phyloP scores from a whole-genome alignment of 805 yeast species.

The Yamadazyma insecticola region DNA sequence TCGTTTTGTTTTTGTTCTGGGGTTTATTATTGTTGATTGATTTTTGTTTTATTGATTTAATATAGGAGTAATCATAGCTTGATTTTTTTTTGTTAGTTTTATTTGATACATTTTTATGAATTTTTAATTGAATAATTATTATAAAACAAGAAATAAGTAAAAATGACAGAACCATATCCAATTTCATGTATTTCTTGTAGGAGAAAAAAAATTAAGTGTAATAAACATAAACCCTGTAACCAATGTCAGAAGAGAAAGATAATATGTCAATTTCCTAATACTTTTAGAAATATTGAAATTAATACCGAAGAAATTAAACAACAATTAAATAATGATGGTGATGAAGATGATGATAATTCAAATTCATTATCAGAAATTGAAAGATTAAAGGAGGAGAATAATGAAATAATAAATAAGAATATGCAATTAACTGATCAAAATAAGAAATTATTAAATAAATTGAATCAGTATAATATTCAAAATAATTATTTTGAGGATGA shows the following conservation, averaged over 20 bases:
- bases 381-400: slow-evolving; percentile 16
- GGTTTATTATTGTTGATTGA: no score
- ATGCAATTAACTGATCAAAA: slow-evolving; percentile 13
- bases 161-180: slow-evolving; percentile 20
- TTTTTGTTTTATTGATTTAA: no score
- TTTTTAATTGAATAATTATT: no score
- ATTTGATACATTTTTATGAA: no score
- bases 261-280: slow-evolving; percentile 43
- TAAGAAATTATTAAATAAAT: slow-evolving; percentile 7
- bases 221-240: slow-evolving; percentile 35
- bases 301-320: slow-evolving; percentile 10
- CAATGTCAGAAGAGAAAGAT: slow-evolving; percentile 34
- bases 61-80: no score
- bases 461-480: slow-evolving; percentile 5
- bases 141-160: no score
- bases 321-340: not conserved
- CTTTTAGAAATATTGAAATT: slow-evolving; percentile 40
- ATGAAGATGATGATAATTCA: slow-evolving; percentile 1
- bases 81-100: no score
- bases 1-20: no score
- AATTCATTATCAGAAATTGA: slow-evolving; percentile 11
- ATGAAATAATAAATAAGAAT: slow-evolving; percentile 15
- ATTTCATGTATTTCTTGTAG: slow-evolving; percentile 35
- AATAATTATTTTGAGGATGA: slow-evolving; percentile 1
- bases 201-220: slow-evolving; percentile 31